Conservation (phyloP, 148 eudicot genomes). For the Cornus controversa region DNA sequence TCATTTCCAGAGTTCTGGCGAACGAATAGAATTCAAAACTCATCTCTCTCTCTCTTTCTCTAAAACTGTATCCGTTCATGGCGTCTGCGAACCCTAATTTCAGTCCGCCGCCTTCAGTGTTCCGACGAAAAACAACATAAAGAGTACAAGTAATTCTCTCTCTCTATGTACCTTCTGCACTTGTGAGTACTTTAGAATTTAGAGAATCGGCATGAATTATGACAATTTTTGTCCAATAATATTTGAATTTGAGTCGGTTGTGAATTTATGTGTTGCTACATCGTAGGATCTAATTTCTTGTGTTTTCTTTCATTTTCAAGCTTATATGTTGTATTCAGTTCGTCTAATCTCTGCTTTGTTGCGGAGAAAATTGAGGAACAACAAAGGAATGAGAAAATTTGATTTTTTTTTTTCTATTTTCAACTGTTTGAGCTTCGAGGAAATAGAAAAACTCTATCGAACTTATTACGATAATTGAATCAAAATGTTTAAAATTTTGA, state of each 20-base stretch:
- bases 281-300: neutral
- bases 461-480: neutral
- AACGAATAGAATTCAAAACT: neutral
- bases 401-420: neutral
- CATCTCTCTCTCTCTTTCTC: slow-evolving; percentile 8
- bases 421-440: neutral
- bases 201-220: neutral
- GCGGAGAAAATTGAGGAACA: neutral
- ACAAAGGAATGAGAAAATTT: neutral
- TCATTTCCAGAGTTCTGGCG: slow-evolving; percentile 14
- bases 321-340: neutral
- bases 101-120: slow-evolving; percentile 7
- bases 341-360: neutral
- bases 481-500: neutral
- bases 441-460: neutral
- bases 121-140: neutral
- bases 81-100: slow-evolving; percentile 20
- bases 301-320: neutral
- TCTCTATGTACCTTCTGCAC: neutral
- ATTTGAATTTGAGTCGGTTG: neutral
- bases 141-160: neutral
- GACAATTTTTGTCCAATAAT: neutral
- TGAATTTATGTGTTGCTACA: neutral
- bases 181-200: slow-evolving; percentile 2
- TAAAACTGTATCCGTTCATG: neutral